A percentile compares a stretch with the other conserved stretches of the same genome.
phyloP scores from a whole-genome alignment of 1,284 basidiomycete species.

The Apiotrichum gamsii region DNA sequence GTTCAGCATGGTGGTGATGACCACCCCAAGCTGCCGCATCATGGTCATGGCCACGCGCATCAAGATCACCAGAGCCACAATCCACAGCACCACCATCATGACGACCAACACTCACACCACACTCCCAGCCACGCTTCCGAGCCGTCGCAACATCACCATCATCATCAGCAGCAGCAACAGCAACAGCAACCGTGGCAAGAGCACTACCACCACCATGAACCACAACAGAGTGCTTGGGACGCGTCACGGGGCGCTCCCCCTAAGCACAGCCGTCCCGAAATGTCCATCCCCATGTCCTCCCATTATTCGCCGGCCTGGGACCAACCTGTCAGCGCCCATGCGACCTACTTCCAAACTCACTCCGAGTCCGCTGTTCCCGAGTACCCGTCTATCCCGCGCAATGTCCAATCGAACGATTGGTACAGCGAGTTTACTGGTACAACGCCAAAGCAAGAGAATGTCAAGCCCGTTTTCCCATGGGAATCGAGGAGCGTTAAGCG shows the following conservation, averaged over 20 bases:
- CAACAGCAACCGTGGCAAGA: too few relatives aligned
- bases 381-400: constrained; percentile 40
- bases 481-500: constrained; percentile 56
- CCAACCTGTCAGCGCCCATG: constrained; percentile 43
- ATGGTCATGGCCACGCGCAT: too few relatives aligned
- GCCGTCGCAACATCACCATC: too few relatives aligned
- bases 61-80: too few relatives aligned
- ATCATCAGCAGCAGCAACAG: background rate
- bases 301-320: constrained; percentile 53
- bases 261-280: constrained; percentile 42
- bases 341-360: constrained; percentile 20
- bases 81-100: background rate
- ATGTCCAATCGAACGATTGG: constrained; percentile 46
- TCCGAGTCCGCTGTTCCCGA: constrained; percentile 11
- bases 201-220: too few relatives aligned
- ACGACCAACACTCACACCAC: background rate
- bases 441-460: constrained; percentile 59
- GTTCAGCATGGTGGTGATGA: background rate
- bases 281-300: constrained; percentile 48
- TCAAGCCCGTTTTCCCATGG: constrained; percentile 73
- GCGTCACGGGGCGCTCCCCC: constrained; percentile 49
- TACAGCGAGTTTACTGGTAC: constrained; percentile 47
- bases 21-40: too few relatives aligned
- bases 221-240: constrained; percentile 46
- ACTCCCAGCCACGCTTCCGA: background rate